Conservation (phyloP, 495 filamentous ascomycete genomes). For the Aspergillus conjunctus region DNA sequence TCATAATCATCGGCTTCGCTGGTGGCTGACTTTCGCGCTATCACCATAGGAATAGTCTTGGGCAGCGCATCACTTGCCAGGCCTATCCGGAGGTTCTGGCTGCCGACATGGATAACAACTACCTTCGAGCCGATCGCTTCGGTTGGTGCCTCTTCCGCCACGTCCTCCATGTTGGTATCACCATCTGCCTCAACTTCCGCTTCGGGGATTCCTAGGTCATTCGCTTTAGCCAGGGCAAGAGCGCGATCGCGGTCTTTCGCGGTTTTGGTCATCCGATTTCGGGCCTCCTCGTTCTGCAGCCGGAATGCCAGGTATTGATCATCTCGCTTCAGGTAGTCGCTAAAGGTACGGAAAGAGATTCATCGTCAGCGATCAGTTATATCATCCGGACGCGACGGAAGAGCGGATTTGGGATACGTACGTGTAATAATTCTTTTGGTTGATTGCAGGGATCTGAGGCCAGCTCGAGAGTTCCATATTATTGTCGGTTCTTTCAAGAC, state of each 20-base stretch:
- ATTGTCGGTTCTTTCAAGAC: constrained; percentile 94
- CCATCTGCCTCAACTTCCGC: constrained; percentile 57
- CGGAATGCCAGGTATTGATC: constrained; percentile 91
- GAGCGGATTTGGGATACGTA: constrained; percentile 49
- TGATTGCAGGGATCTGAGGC: constrained; percentile 90
- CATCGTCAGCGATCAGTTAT: neutral
- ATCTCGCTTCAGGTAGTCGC: constrained; percentile 96
- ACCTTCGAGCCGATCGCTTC: constrained; percentile 82
- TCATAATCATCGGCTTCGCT: constrained; percentile 78
- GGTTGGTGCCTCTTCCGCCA: constrained; percentile 52
- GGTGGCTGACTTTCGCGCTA: constrained; percentile 72
- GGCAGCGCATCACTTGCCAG: constrained; percentile 92
- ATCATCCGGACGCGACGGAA: neutral
- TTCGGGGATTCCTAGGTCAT: constrained; percentile 48
- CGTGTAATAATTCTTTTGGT: constrained; percentile 99
- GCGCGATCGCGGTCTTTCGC: constrained; percentile 87
- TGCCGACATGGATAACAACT: constrained; percentile 96
- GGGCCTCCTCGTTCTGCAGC: constrained; percentile 78
- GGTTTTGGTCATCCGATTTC: constrained; percentile 75
- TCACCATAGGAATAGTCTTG: constrained; percentile 89
- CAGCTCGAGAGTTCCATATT: constrained; percentile 92
- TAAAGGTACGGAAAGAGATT: constrained; percentile 32
- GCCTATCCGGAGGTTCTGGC: constrained; percentile 91
- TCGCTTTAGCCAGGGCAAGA: constrained; percentile 64
- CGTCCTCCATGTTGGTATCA: constrained; percentile 66